These are phyloP conservation scores for Lasiodiplodia theobromae DNA, from an alignment of 2,329 filamentous ascomycete genomes.

Conservation along the genomic window DNA sequence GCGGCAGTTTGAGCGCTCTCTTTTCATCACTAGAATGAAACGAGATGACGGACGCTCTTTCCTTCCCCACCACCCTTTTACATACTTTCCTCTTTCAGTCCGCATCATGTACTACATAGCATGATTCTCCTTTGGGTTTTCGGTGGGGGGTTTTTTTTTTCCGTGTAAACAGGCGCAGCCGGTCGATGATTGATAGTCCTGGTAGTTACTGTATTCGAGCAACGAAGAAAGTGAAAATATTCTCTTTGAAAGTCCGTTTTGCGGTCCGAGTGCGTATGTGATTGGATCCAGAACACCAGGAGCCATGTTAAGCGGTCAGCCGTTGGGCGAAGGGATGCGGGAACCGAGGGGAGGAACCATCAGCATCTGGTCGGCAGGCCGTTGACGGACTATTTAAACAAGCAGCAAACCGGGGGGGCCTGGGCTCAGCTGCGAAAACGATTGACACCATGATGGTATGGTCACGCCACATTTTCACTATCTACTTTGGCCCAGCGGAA, in stretches of 20 bases:
- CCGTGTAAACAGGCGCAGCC: slow-evolving; percentile 8
- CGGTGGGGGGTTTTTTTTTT: neutral
- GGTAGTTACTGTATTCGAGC: slow-evolving; percentile 3
- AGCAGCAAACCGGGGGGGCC: neutral
- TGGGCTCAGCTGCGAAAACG: neutral
- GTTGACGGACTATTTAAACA: slow-evolving; percentile 15
- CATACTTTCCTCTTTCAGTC: neutral
- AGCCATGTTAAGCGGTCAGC: neutral
- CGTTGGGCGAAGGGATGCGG: neutral
- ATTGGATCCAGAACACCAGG: neutral
- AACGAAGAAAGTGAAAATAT: slow-evolving; percentile 27
- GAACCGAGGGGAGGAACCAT: neutral
- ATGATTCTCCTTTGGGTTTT: slow-evolving; percentile 23
- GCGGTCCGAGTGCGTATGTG: neutral
- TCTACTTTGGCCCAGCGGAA: neutral
- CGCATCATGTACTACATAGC: slow-evolving; percentile 20
- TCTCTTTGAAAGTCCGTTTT: neutral
- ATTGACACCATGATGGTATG: slow-evolving; percentile 19
- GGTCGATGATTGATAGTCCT: slow-evolving; percentile 20
- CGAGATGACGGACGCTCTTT: slow-evolving; percentile 4
- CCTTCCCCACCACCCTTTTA: neutral
- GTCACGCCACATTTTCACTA: slow-evolving; percentile 28
- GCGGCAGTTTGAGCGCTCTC: slow-evolving; percentile 3
- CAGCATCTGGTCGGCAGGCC: neutral
- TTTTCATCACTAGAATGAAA: neutral